These are phyloP conservation scores for Fusarium palustre DNA, from an alignment of 2,329 filamentous ascomycete species.

Conservation along the genomic window DNA sequence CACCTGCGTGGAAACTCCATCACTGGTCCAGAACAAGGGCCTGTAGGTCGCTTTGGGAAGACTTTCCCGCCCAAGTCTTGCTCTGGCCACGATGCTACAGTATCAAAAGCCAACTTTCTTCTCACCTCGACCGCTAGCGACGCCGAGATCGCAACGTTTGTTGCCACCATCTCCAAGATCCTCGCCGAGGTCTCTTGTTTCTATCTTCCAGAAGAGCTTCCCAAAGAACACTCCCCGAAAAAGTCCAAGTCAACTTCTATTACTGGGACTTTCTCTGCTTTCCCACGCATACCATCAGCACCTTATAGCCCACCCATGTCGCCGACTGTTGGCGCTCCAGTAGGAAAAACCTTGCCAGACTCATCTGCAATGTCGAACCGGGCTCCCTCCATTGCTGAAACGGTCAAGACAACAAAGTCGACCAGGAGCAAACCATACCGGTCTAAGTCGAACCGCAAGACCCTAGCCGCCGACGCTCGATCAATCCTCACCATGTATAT, in stretches of 20 bases:
- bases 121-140: slow-evolving; percentile 67
- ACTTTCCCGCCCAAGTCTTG: slow-evolving; percentile 42
- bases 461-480: slow-evolving; percentile 43
- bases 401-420: slow-evolving; percentile 46
- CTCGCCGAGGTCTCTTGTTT: slow-evolving; percentile 50
- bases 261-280: slow-evolving; percentile 49
- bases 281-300: slow-evolving; percentile 44
- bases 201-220: slow-evolving; percentile 57
- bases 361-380: slow-evolving; percentile 35
- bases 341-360: slow-evolving; percentile 18
- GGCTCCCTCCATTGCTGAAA: slow-evolving; percentile 53
- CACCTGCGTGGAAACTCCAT: slow-evolving; percentile 54
- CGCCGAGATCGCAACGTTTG: slow-evolving; percentile 65
- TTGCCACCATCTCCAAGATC: slow-evolving; percentile 64
- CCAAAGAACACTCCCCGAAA: slow-evolving; percentile 34
- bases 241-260: slow-evolving; percentile 47
- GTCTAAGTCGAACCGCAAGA: slow-evolving; percentile 45
- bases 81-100: slow-evolving; percentile 50
- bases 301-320: slow-evolving; percentile 42
- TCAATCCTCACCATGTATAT: slow-evolving; percentile 54
- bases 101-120: slow-evolving; percentile 67
- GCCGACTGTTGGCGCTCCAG: slow-evolving; percentile 25
- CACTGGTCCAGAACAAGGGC: slow-evolving; percentile 43
- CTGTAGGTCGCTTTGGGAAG: slow-evolving; percentile 33
- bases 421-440: slow-evolving; percentile 48